These are phyloP conservation scores for Paramecium sonneborni DNA, from an alignment of 73 alveolate genomes.

Conservation along the genomic window DNA sequence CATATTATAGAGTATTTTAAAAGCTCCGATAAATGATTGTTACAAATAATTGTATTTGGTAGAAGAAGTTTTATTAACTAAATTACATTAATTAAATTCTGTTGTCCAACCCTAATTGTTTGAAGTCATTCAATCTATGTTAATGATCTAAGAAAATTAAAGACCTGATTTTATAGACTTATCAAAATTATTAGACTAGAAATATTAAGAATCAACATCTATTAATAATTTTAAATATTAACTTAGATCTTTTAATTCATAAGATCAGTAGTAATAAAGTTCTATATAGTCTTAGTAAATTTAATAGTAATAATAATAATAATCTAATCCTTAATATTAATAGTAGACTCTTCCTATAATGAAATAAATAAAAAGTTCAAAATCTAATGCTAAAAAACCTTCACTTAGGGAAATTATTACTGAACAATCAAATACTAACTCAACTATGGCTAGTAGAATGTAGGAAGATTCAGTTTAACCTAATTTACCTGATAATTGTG, in stretches of 20 bases:
- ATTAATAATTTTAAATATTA: not conserved
- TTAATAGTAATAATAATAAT: not conserved
- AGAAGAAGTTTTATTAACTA: not conserved
- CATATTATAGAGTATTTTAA: not conserved
- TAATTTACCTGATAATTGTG: not conserved
- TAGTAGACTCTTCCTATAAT: not conserved
- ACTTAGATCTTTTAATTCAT: not conserved
- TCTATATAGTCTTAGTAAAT: not conserved
- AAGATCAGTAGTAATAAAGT: not conserved
- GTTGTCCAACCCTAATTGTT: not conserved
- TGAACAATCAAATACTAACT: not conserved
- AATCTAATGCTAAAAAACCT: slow-evolving; percentile 7
- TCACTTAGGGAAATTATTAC: not conserved
- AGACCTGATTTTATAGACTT: slow-evolving; percentile 60
- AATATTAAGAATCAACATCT: slow-evolving; percentile 8
- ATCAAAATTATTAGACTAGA: slow-evolving; percentile 27
- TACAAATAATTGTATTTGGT: not conserved
- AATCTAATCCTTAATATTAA: not conserved
- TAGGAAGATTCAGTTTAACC: not conserved
- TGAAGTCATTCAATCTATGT: slow-evolving; percentile 56
- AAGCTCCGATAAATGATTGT: not conserved
- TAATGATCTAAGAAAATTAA: not conserved
- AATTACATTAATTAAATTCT: not conserved
- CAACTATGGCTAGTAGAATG: slow-evolving; percentile 16
- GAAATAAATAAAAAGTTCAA: not conserved